Base-by-base conservation (phyloP, 495 filamentous ascomycete genomes). In the Aspergillus sparsus region DNA sequence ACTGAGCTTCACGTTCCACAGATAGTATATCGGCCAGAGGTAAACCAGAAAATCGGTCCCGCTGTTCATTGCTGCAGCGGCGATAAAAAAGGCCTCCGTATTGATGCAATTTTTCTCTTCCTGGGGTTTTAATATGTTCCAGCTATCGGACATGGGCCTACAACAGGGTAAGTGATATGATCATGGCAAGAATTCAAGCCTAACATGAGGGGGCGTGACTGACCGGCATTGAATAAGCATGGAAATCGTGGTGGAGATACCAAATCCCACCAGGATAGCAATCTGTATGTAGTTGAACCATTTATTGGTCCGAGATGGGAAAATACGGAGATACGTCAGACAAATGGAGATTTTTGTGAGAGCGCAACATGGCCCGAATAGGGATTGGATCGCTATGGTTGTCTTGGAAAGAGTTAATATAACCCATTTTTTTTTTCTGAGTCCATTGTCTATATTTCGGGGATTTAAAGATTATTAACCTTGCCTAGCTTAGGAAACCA, bases 251-350 rank as follows among this genome's bases (percentile, higher is more conserved):
- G 51, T 54, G 11, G 51, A 54, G 7, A 54, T 54, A 18, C 51
- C 51, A 54, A 54, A 54, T 2, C 33, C 34, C 13, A 36, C 34
- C 1, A 41, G 16, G 21, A 54, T 54, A 18, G 35, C 51, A 12
- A 54, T 54, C 16, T 33, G 37, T 11, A 54, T 54, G 37, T 54
- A 54, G 51, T 54, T 54, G 51, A 54, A 54, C 51, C 51, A 54
- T 37, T 41, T 54, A 36, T 54, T 54, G 5, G 34, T 54, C 51
- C 12, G 37, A 13, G 51, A 54, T 3, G 51, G 51, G 35, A 54
- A 54, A 21, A 54, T 33, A 18, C 51, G 51, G 15, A 54, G 51
- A 36, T 54, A 54, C 3, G 51, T 54, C 51, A 54, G 15, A 31
- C 51, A 54, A 27, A 54, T 54, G 12, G 51, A 54, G 5, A 54